These are phyloP conservation scores for Ottelia alismoides DNA, from an alignment of 106 monocot species.

Conservation along the genomic window DNA sequence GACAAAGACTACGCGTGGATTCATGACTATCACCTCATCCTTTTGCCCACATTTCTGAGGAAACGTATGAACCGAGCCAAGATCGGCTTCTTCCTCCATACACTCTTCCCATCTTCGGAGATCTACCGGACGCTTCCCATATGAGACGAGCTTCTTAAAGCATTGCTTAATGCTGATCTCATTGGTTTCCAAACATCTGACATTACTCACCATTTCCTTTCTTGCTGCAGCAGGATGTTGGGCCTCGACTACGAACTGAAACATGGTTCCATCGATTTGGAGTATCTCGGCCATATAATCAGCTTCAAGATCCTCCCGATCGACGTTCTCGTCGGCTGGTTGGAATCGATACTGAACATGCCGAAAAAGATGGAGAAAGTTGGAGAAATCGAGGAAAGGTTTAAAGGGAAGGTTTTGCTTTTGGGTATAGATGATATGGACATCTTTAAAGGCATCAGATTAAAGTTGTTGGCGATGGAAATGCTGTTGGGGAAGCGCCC, in stretches of 20 bases:
- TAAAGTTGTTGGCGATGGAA: conserved; percentile 63
- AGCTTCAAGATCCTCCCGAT: conserved; percentile 84
- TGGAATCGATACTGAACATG: conserved; percentile 23
- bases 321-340: conserved; percentile 59
- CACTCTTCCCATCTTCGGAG: conserved; percentile 32
- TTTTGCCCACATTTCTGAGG: conserved; percentile 39
- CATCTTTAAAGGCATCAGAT: conserved; percentile 73
- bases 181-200: too few species aligned
- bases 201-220: conserved; percentile 40
- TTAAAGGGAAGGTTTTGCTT: conserved; percentile 35
- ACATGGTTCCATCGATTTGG: conserved; percentile 38
- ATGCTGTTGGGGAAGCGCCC: conserved; percentile 42
- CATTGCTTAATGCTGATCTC: conserved; percentile 44
- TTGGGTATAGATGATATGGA: conserved; percentile 83
- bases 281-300: conserved; percentile 54
- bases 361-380: conserved; percentile 33
- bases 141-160: conserved; percentile 31
- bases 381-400: conserved; percentile 32
- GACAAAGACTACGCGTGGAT: conserved; percentile 49
- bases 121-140: too few species aligned
- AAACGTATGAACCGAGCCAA: conserved; percentile 27
- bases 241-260: conserved; percentile 40
- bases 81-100: conserved; percentile 52
- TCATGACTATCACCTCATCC: conserved; percentile 50
- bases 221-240: conserved; percentile 41